Base-by-base conservation (phyloP, 495 filamentous ascomycete genomes). In the Penicillium bialowiezense region DNA sequence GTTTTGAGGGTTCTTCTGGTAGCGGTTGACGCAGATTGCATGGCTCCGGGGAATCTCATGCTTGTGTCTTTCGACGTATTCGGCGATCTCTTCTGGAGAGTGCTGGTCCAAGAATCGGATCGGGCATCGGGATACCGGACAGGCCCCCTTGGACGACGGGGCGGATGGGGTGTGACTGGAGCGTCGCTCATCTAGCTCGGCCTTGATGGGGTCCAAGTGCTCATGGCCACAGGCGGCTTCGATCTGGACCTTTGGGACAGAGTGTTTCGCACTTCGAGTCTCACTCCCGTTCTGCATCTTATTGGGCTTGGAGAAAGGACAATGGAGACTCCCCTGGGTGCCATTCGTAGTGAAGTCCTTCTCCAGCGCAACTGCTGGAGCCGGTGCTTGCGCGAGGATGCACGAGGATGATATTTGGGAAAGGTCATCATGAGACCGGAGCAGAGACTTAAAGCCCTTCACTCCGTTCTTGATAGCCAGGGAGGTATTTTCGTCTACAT, bases 41-140 rank as follows among this genome's bases (percentile, higher is more conserved):
- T 96, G 91, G 56, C 89, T 93, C 49, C 91, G 77, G 3, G 91
- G 91, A 21, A 96, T 81, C 55, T 95, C 88, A 58, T 96, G 90
- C 63, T 95, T 96, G 71, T 96, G 91, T 18, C 81, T 86, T 63
- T 95, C 88, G 45, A 96, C 86, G 59, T 95, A 96, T 51, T 83
- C 75, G 13, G 90, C 91, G 39, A 96, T 83, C 64, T 96, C 91
- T 72, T 95, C 89, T 1, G 91, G 90, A 1, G 88, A 88, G 62
- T 95, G 89, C 63, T 95, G 84, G 59, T 95, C 84, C 52, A 96
- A 69, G 63, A 85, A 95, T 28, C 91, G 86, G 52, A 96, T 96
- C 1, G 91, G 91, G 66, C 91, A 96, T 59, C 86, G 84, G 24
- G 82, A 75, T 48, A 96, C 91, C 1, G 90, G 91, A 67, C 91